Base-by-base conservation (phyloP, 1,139 yeast genomes). In the Sugiyamaella paludigena region DNA sequence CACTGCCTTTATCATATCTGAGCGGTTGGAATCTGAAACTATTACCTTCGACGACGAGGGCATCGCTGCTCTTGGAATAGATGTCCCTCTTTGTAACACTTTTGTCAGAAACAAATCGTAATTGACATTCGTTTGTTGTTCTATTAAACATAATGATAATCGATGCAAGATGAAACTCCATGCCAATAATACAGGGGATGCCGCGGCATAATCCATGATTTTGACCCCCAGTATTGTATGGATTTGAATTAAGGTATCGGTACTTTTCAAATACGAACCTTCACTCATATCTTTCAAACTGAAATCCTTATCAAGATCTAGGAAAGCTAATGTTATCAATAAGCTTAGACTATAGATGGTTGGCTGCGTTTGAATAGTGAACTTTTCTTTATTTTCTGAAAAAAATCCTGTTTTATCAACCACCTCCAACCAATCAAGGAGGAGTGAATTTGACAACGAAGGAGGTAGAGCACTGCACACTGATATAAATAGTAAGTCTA, bases 111-210 rank as follows among this genome's bases (percentile, higher is more conserved):
- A 12, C 28, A 35, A 16, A 46, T 53, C 49, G 24, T 19, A 19
- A 3, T 19, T 19, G 3, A 5, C 24, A 19, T 19, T 5, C 24
- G 24, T n/a, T 1, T 71, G 67, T 31, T 59, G 54, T 46, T 77
- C 81, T 47, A 77, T 76, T 11, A 79, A 63, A 28, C 79, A 65
- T 37, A 76, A 69, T 4, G 76, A 72, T 53, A 83, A 80, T 46
- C 83, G 71, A 56, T 81, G 80, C 37, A 43, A 7, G 84, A 83
- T 68, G 16, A 86, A 77, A 10, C 87, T 79, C 95, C 96, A 88
- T 30, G 82, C 77, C 58, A 85, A 84, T 43, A 79, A 65, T 1
- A 83, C 68, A 4, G 84, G 69, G 0, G 87, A 67, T 51, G 80
- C 78, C 1, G 68, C 55, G 9, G 70, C 59, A 12, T 73, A 30